Percentiles rank a stretch among this genome's conserved stretches.
These are phyloP conservation scores for Thraustochytrium sp. DNA, from an alignment of 352 stramenopile genomes.

Conservation along the genomic window DNA sequence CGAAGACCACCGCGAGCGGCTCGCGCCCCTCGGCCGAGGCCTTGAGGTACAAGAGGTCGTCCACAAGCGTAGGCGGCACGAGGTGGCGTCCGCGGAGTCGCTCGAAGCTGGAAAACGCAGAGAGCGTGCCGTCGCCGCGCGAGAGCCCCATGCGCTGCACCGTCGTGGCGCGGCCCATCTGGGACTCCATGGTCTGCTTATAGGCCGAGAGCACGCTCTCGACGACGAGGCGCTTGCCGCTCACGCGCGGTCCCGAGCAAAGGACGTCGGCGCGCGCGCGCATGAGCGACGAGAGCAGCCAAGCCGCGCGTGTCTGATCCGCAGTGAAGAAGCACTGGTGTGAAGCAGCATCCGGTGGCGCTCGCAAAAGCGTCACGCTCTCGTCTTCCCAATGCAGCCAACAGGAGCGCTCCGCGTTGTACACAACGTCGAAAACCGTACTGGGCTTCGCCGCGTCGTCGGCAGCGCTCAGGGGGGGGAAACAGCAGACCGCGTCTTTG, in stretches of 20 bases:
- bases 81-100: background rate
- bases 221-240: background rate
- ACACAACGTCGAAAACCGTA: background rate
- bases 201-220: background rate
- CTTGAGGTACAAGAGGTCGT: background rate
- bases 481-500: background rate
- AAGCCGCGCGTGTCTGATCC: background rate
- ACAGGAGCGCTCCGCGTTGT: background rate
- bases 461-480: background rate
- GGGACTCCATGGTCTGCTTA: background rate
- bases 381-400: background rate
- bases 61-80: background rate
- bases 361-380: background rate
- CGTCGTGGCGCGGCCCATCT: background rate
- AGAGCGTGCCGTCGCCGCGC: background rate
- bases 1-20: background rate
- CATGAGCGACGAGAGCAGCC: background rate
- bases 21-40: background rate
- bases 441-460: too few relatives aligned
- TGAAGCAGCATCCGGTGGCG: background rate
- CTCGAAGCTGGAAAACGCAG: background rate
- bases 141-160: background rate
- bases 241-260: background rate
- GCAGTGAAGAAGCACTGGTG: background rate
- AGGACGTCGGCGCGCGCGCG: background rate